These are phyloP conservation scores for Pyrenopolyporus hunteri DNA, from an alignment of 495 filamentous ascomycete species.

Conservation along the genomic window DNA sequence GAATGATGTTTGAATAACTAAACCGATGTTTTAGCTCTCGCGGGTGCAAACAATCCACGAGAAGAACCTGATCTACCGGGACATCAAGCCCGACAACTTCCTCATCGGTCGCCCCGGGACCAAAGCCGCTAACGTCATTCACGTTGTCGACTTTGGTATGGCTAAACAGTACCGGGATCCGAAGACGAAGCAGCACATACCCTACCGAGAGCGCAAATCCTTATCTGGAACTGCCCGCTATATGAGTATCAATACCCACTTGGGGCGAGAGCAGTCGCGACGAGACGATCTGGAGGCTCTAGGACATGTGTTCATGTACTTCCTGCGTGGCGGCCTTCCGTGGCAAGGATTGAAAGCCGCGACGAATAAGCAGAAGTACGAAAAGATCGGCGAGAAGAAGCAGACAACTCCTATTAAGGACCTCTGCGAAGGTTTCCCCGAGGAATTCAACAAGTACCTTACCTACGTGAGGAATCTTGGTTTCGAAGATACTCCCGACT, in stretches of 20 bases:
- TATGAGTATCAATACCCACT: slow-evolving; percentile 99
- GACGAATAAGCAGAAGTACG: slow-evolving; percentile 99
- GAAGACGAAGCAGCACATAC: slow-evolving; percentile 99
- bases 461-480: slow-evolving; percentile 97
- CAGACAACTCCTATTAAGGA: slow-evolving; percentile 97
- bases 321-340: slow-evolving; percentile 90
- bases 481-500: slow-evolving; percentile 98
- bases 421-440: slow-evolving; percentile 94
- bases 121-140: slow-evolving; percentile 96
- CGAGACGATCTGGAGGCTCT: slow-evolving; percentile 95
- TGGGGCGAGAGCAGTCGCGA: slow-evolving; percentile 94
- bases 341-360: slow-evolving; percentile 99
- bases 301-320: slow-evolving; percentile 99
- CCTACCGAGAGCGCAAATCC: slow-evolving; percentile 96
- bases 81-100: slow-evolving; percentile 99
- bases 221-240: slow-evolving; percentile 96
- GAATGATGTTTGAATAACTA: slow-evolving; percentile 3
- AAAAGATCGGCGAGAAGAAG: slow-evolving; percentile 99
- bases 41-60: slow-evolving; percentile 99
- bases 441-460: slow-evolving; percentile 97
- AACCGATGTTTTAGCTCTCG: slow-evolving; percentile 70
- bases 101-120: slow-evolving; percentile 92
- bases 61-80: slow-evolving; percentile 99
- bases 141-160: slow-evolving; percentile 99
- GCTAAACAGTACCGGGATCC: slow-evolving; percentile 99